phyloP scores from a whole-genome alignment of 2,329 filamentous ascomycete genomes.

The Penicillium nordicum region DNA sequence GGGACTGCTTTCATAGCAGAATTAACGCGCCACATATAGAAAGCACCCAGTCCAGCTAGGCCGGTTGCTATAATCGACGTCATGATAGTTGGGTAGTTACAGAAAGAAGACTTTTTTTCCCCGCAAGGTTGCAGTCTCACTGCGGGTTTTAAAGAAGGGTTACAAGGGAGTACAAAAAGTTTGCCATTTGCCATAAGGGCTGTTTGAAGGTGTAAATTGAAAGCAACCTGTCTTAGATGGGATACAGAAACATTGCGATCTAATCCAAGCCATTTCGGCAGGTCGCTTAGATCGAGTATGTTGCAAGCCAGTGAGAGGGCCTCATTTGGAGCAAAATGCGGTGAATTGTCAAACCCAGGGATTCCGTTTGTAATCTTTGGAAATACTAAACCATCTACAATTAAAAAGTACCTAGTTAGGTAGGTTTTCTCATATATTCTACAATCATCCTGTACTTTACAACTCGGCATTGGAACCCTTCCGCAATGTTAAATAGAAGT shows the following conservation, averaged over 20 bases:
- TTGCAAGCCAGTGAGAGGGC: constrained; percentile 8
- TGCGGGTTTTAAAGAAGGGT: background rate
- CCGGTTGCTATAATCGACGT: constrained; percentile 10
- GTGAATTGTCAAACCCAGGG: background rate
- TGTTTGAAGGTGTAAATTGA: background rate
- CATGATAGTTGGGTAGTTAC: background rate
- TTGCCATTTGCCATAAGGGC: background rate
- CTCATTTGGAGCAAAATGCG: background rate
- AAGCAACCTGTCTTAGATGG: background rate
- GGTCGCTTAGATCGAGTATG: constrained; percentile 23
- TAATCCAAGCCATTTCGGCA: background rate
- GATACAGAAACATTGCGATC: background rate
- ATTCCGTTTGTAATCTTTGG: background rate
- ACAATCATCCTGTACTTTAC: too few relatives aligned
- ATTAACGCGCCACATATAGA: constrained; percentile 34
- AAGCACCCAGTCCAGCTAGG: constrained; percentile 15
- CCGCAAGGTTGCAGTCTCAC: background rate
- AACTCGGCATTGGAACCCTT: background rate
- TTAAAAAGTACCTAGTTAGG: too few relatives aligned
- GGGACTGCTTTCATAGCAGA: constrained; percentile 26
- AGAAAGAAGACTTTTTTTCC: background rate
- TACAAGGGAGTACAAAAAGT: background rate
- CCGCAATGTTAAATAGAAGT: background rate
- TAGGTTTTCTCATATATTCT: too few relatives aligned
- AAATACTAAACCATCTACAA: background rate